phyloP scores from a whole-genome alignment of 2,329 filamentous ascomycete species.

The Ascochyta pisi region DNA sequence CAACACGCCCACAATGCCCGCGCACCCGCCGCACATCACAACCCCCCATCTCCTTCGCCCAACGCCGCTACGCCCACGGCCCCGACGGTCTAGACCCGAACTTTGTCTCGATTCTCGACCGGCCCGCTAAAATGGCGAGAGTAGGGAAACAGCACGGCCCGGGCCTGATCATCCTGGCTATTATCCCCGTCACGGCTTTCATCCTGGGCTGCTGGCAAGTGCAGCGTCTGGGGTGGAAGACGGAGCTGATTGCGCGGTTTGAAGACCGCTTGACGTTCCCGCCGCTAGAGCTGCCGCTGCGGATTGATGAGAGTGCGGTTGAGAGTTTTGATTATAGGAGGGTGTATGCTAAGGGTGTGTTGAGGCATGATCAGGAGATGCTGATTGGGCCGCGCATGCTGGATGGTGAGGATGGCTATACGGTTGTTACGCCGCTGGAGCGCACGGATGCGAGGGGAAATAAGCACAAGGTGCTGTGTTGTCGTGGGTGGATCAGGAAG shows the following conservation, averaged over 20 bases:
- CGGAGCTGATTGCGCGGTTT: conserved; percentile 85
- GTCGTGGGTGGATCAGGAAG: conserved; percentile 90
- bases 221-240: conserved; percentile 91
- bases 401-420: conserved; percentile 88
- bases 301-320: conserved; percentile 80
- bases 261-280: conserved; percentile 89
- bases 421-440: conserved; percentile 91
- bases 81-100: conserved; percentile 70
- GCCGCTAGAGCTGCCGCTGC: conserved; percentile 83
- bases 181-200: conserved; percentile 93
- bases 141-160: conserved; percentile 76
- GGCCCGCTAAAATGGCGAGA: conserved; percentile 80
- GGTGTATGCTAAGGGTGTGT: conserved; percentile 75
- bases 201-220: conserved; percentile 94
- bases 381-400: conserved; percentile 87
- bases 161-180: conserved; percentile 79
- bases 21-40: conserved; percentile 34
- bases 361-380: conserved; percentile 94
- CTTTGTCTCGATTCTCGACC: conserved; percentile 87
- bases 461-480: conserved; percentile 75
- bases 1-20: conserved; percentile 43
- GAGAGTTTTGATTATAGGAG: conserved; percentile 91
- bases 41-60: conserved; percentile 21
- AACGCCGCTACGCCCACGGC: conserved; percentile 32
- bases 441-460: conserved; percentile 60